phyloP scores from a whole-genome alignment of 495 filamentous ascomycete genomes.

The Aspergillus haitiensis region DNA sequence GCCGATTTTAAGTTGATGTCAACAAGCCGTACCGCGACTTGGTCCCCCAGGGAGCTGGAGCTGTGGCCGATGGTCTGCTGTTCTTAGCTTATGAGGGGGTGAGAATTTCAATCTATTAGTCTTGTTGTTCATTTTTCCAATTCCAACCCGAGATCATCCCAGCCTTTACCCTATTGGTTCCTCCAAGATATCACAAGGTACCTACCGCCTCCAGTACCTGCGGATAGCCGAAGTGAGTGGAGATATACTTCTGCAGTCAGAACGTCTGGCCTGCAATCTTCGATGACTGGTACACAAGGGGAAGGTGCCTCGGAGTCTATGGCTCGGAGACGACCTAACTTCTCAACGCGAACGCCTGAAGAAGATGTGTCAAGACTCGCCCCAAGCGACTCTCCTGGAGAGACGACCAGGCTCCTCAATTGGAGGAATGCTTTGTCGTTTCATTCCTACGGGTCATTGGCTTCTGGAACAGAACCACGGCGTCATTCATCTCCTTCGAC shows the following conservation, averaged over 20 bases:
- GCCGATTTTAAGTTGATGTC: neutral
- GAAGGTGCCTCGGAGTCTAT: slow-evolving; percentile 32
- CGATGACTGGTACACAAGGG: slow-evolving; percentile 29
- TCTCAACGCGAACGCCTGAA: slow-evolving; percentile 54
- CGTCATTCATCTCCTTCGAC: slow-evolving; percentile 27
- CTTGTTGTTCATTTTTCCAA: neutral
- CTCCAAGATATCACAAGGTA: neutral
- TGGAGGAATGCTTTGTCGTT: slow-evolving; percentile 27
- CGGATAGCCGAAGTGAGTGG: slow-evolving; percentile 10
- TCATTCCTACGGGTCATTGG: slow-evolving; percentile 37
- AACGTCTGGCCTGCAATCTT: slow-evolving; percentile 6
- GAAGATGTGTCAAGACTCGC: slow-evolving; percentile 56
- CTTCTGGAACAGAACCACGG: slow-evolving; percentile 20
- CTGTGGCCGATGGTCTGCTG: neutral
- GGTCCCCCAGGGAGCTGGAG: slow-evolving; percentile 12
- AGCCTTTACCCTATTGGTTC: neutral
- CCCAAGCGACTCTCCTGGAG: slow-evolving; percentile 36
- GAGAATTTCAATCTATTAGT: neutral
- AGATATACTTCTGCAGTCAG: slow-evolving; percentile 7
- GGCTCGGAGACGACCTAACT: slow-evolving; percentile 49
- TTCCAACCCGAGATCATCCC: neutral
- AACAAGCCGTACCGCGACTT: slow-evolving; percentile 9
- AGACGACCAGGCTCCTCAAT: slow-evolving; percentile 27
- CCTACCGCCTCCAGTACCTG: no score
- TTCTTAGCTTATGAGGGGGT: neutral